phyloP scores from a whole-genome alignment of 495 filamentous ascomycete species.

The Aspergillus saccharolyticus region DNA sequence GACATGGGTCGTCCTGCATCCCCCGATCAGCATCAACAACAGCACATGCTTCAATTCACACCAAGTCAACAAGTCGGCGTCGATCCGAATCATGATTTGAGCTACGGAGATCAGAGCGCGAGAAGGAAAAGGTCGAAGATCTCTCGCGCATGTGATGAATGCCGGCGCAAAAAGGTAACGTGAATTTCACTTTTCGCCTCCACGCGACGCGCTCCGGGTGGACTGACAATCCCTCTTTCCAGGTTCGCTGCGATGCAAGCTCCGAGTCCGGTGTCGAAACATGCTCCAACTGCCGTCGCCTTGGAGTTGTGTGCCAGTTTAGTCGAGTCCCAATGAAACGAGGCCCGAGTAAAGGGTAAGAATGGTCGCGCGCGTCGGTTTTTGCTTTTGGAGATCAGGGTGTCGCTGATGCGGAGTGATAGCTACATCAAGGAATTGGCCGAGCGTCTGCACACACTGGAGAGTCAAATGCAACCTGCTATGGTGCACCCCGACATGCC shows the following conservation, averaged over 20 bases:
- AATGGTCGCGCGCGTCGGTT: constrained; percentile 1
- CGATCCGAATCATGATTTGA: constrained; percentile 47
- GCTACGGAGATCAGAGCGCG: constrained; percentile 58
- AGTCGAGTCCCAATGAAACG: constrained; percentile 92
- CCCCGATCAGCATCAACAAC: constrained; percentile 43
- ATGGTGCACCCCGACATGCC: constrained; percentile 45
- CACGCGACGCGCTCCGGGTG: constrained; percentile 12
- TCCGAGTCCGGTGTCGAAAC: constrained; percentile 72
- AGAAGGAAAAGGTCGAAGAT: constrained; percentile 85
- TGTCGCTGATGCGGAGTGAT: constrained; percentile 21
- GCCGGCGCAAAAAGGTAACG: constrained; percentile 80
- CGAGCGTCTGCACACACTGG: constrained; percentile 78
- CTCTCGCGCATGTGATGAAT: constrained; percentile 92
- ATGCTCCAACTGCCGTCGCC: constrained; percentile 81
- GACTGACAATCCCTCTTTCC: constrained; percentile 20
- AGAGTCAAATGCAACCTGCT: constrained; percentile 55
- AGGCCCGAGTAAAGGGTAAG: constrained; percentile 90
- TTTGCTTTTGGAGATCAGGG: constrained; percentile 4
- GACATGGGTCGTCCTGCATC: constrained; percentile 39
- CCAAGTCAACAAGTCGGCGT: constrained; percentile 47
- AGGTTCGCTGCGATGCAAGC: constrained; percentile 88
- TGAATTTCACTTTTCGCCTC: constrained; percentile 6
- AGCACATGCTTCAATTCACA: constrained; percentile 44
- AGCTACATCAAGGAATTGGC: constrained; percentile 97
- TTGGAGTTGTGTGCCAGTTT: constrained; percentile 74